Base-by-base conservation (phyloP, 371 early-diverging fungal species). In the Mucor racemosus region DNA sequence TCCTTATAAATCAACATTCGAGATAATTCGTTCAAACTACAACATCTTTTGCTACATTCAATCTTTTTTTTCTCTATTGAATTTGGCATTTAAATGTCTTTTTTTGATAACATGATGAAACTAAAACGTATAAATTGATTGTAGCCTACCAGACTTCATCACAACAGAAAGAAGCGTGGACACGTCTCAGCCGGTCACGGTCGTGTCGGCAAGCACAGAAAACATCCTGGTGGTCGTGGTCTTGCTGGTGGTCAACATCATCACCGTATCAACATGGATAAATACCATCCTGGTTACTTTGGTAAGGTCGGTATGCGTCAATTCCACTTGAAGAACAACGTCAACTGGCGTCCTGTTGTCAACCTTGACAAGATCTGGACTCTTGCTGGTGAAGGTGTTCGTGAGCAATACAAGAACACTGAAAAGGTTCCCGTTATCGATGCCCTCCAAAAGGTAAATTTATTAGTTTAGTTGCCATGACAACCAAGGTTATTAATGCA, bases 201-300 rank as follows among this genome's bases (percentile, higher is more conserved):
- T 88, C 93, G 95, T 86, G 85, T 94, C 76, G 92, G 98, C 38
- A 66, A 65, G 93, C 99, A 99, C 93, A 92, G 99, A 80, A 99
- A 99, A 92, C 99, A 99, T 86, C 97, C 99, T 77, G 99, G 99
- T 84, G 99, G 99, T 93, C 93, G 99, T 84, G 99, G 99, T 96
- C 88, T 95, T 80, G 99, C 99, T 87, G 99, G 99, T 94, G 99
- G 99, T 90, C 91, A 94, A 84, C 98, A 98, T 86, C 99, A 99
- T 85, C 98, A 99, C 94, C 94, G 99, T 76, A 99, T 97, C 87
- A 96, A 97, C 91, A 97, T 99, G 94, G 97, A 98, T 88, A 98
- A 94, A 92, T 99, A 96, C 94, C 99, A 99, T 89, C 99, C 99
- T 75, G 99, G 99, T 86, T 98, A 97, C 95, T 99, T 99, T 84